A percentile compares a stretch with the other conserved stretches of the same genome.
phyloP scores from a whole-genome alignment of 2,329 filamentous ascomycete genomes.

The Xylaria multiplex region DNA sequence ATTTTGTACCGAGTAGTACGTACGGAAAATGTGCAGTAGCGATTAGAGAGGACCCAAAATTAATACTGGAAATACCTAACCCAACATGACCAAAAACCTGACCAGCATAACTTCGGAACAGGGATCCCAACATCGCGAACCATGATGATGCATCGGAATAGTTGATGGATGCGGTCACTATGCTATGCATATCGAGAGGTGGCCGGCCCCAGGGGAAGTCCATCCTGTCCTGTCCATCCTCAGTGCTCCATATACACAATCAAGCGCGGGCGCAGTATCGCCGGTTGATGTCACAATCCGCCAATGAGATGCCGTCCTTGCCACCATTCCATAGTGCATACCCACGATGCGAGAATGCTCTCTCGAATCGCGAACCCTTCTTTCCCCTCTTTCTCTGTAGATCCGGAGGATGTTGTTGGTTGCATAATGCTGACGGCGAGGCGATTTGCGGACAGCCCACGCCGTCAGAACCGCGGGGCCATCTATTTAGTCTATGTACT shows the following conservation, averaged over 20 bases:
- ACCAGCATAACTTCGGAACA: conserved; percentile 8
- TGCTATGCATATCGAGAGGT: conserved; percentile 15
- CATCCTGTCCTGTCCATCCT: conserved; percentile 1
- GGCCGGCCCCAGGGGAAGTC: conserved; percentile 25
- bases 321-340: conserved; percentile 21
- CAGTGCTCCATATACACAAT: conserved; percentile 10
- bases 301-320: conserved; percentile 22
- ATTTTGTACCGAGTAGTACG: not conserved
- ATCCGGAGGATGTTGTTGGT: conserved; percentile 23
- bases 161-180: conserved; percentile 14
- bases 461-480: not conserved
- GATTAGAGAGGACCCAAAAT: not conserved
- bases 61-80: conserved; percentile 11
- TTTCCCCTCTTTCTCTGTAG: conserved; percentile 7
- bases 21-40: not conserved
- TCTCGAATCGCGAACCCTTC: conserved; percentile 13
- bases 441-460: conserved; percentile 6
- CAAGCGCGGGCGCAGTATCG: conserved; percentile 16
- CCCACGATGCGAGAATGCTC: conserved; percentile 10
- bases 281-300: conserved; percentile 26
- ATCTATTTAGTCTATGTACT: too few relatives aligned
- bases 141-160: conserved; percentile 18
- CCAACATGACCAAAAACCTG: conserved; percentile 12
- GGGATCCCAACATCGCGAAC: conserved; percentile 9
- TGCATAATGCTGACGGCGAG: conserved; percentile 21